Evolutionary conservation across 2,329 filamentous ascomycete species (phyloP).

Genomic region (Didymella glomerata): DNA sequence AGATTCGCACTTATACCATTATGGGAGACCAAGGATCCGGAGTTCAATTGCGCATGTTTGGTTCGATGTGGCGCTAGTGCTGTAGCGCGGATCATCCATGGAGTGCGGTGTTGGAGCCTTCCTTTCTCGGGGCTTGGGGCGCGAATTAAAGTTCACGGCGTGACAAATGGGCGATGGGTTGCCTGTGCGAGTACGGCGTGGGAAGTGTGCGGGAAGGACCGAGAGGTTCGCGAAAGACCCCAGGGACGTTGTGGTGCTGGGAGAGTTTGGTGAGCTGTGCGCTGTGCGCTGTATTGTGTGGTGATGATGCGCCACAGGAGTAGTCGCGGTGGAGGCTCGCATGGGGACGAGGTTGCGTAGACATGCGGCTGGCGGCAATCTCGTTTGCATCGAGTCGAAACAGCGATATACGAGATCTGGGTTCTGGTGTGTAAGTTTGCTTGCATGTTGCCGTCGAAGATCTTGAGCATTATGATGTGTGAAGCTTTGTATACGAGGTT

Average conservation of each 20-base stretch:
- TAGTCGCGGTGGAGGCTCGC: neutral
- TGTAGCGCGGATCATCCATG: conserved; percentile 8
- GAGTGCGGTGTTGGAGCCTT: neutral
- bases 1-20: neutral
- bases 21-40: conserved; percentile 1
- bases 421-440: neutral
- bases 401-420: neutral
- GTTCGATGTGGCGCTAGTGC: conserved; percentile 18
- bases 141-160: conserved; percentile 13
- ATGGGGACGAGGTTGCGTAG: neutral
- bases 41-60: conserved; percentile 13
- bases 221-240: conserved; percentile 8
- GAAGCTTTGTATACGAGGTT: neutral
- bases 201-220: conserved; percentile 16
- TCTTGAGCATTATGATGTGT: neutral
- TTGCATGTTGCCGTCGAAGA: neutral
- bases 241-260: conserved; percentile 14
- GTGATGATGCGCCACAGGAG: neutral
- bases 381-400: neutral
- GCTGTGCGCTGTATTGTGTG: neutral
- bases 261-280: conserved; percentile 16
- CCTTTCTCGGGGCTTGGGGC: conserved; percentile 11
- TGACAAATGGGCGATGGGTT: conserved; percentile 17
- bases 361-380: neutral
- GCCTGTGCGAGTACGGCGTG: conserved; percentile 4